Evolutionary conservation across 164 flowering plant genomes (phyloP).

Genomic region (Kingdonia uniflora): DNA sequence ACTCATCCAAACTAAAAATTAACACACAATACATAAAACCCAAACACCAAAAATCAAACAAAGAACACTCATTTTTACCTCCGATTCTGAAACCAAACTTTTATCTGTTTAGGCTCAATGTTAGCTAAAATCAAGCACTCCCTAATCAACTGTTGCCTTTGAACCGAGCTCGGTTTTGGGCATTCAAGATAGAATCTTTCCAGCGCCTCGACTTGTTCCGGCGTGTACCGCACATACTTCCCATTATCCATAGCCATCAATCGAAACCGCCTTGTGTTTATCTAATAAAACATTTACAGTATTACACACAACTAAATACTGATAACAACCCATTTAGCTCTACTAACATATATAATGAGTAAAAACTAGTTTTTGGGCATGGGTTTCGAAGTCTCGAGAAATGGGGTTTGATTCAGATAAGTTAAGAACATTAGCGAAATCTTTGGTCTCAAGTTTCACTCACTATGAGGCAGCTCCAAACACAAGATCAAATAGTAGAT

Average conservation of each 20-base stretch:
- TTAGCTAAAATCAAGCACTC: conserved; percentile 93
- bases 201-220: conserved; percentile 99
- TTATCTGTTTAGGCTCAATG: conserved; percentile 95
- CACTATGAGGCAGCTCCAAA: no score
- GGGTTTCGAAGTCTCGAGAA: no score
- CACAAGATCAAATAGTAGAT: no score
- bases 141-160: conserved; percentile 87
- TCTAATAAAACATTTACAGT: no score
- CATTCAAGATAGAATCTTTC: conserved; percentile 97
- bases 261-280: no score
- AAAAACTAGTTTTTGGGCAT: no score
- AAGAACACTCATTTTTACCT: conserved; percentile 32
- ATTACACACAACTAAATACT: no score
- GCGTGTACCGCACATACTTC: conserved; percentile 92
- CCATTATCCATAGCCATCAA: conserved; percentile 50
- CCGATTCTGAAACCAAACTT: conserved; percentile 99
- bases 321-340: no score
- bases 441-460: no score
- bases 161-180: conserved; percentile 90
- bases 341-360: no score
- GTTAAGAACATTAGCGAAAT: no score
- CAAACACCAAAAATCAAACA: background rate
- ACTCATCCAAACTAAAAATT: background rate
- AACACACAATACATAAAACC: background rate
- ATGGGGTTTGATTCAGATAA: no score